These are phyloP conservation scores for Trametes maxima DNA, from an alignment of 768 basidiomycete genomes.

Conservation along the genomic window DNA sequence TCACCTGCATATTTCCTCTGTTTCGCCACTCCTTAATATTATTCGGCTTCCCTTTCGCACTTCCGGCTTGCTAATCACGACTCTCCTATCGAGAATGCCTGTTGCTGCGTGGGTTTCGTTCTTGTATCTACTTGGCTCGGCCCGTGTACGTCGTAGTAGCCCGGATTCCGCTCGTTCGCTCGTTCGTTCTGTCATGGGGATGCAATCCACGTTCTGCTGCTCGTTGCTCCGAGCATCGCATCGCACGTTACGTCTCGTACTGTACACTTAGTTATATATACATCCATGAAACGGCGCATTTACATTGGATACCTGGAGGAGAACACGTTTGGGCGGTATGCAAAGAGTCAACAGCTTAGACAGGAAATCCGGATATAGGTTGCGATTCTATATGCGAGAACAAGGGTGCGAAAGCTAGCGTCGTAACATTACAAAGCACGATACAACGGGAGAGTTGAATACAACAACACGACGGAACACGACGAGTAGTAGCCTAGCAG, in stretches of 20 bases:
- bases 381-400: too few species aligned
- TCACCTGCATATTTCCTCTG: neutral
- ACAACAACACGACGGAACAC: too few species aligned
- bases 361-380: too few species aligned
- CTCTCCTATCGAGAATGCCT: neutral
- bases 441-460: too few species aligned
- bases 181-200: constrained; percentile 11
- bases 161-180: constrained; percentile 15
- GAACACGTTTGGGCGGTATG: too few species aligned
- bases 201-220: constrained; percentile 9
- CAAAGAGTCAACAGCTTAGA: too few species aligned
- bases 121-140: neutral
- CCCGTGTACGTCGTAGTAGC: constrained; percentile 9
- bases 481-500: too few species aligned
- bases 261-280: constrained; percentile 25
- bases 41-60: constrained; percentile 3
- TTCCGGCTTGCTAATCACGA: constrained; percentile 9
- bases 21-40: constrained; percentile 7
- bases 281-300: constrained; percentile 1
- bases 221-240: constrained; percentile 25
- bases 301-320: neutral
- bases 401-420: too few species aligned
- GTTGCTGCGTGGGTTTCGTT: neutral
- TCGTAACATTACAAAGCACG: too few species aligned
- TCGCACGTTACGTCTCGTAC: constrained; percentile 16